Base-by-base conservation (phyloP, 306 rosid species). In the Rosa chinensis region DNA sequence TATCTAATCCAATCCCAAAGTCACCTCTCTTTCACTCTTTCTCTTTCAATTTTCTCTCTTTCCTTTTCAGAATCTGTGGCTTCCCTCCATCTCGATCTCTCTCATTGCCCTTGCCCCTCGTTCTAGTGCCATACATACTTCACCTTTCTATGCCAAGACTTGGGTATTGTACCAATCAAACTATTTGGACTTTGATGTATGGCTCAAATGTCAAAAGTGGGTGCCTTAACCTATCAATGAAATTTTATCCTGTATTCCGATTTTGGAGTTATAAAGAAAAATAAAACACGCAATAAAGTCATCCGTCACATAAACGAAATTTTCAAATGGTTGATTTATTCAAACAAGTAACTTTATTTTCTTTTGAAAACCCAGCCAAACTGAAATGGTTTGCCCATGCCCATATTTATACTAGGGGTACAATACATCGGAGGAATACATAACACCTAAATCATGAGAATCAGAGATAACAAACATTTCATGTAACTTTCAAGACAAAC, bases 1-100 rank as follows among this genome's bases (percentile, higher is more conserved):
- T 37, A 47, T 53, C 79, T n/a, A 75, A 61, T 75, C 58, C 14
- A 63, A 45, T 39, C 25, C 23, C 71, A 66, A 8, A 7, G 23
- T 66, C 71, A 35, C 71, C 69, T 63, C 69, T 63, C 69, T 59
- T 59, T 20, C 66, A 59, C 10, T 43, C 28, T 58, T 8, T 75
- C 56, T 44, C 42, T 8, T 63, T 44, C 48, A 45, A 50, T 3
- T 43, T 58, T 72, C 39, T 42, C 18, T 5, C 1, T 9, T 72
- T 50, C 4, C 10, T 59, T 59, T 43, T 59, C 69, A 42, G 37
- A n/a, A 18, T 47, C 72, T 32, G 28, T 76, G 72, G 72, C 13
- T n/a, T 56, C 63, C 23, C 64, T 37, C 42, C 66, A 17, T 59
- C 66, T 21, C 5, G 37, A n/a, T 55, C 78, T 40, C 62, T 49